Conservation (phyloP, 2,329 filamentous ascomycete genomes). For the Falciphora oryzae region DNA sequence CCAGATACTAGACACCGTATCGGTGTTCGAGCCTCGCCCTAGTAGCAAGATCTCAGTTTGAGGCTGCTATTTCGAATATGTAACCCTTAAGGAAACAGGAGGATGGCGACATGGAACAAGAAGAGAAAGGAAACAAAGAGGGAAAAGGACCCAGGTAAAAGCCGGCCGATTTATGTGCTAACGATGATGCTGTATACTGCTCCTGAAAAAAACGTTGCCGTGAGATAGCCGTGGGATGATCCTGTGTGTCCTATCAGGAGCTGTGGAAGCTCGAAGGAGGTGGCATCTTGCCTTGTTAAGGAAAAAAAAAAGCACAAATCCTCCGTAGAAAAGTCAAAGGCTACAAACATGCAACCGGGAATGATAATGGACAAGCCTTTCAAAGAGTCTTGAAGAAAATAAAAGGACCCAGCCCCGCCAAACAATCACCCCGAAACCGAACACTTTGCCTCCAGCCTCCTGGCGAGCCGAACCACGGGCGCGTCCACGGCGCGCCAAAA, state of each 20-base stretch:
- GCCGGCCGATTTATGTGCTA: no score
- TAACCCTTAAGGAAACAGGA: background rate
- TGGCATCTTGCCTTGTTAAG: no score
- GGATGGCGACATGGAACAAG: background rate
- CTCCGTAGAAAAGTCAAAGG: no score
- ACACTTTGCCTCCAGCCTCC: conserved; percentile 34
- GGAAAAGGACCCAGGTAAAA: background rate
- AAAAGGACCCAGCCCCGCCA: background rate
- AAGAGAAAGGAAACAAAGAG: background rate
- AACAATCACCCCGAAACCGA: background rate
- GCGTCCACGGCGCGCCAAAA: conserved; percentile 52
- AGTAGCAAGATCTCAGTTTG: background rate
- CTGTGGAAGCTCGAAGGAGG: no score
- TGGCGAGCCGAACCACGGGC: conserved; percentile 51
- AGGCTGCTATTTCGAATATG: background rate
- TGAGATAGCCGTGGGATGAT: no score
- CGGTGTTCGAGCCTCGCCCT: no score
- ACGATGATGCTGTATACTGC: no score
- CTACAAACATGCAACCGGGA: no score
- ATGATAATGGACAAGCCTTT: background rate
- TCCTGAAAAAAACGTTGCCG: no score
- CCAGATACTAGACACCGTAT: no score
- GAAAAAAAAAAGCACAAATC: no score
- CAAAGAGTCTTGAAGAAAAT: background rate
- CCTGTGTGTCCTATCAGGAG: no score